phyloP scores from a whole-genome alignment of 2,329 filamentous ascomycete genomes.

The Mycocentrospora acerina region DNA sequence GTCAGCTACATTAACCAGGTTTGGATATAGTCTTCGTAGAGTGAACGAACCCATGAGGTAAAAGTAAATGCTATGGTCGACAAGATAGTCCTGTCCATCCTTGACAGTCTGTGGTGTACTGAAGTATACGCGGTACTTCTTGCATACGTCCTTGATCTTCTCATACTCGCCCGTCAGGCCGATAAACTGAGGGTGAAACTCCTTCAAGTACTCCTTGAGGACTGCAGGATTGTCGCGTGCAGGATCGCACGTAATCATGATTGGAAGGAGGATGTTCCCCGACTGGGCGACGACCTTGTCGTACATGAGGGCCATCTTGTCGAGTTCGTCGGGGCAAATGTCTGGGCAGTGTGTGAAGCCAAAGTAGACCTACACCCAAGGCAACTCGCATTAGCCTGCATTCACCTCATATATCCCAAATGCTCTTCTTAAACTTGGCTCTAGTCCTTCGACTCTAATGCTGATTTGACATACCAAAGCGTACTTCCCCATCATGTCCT shows the following conservation, averaged over 20 bases:
- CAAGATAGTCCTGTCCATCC: slow-evolving; percentile 92
- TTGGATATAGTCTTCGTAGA: too few relatives aligned
- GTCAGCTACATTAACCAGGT: neutral
- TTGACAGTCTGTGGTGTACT: slow-evolving; percentile 86
- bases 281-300: slow-evolving; percentile 61
- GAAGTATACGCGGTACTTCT: slow-evolving; percentile 96
- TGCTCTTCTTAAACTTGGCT: too few relatives aligned
- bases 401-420: too few relatives aligned
- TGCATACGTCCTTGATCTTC: slow-evolving; percentile 90
- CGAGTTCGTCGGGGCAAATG: slow-evolving; percentile 97
- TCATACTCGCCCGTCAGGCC: slow-evolving; percentile 93
- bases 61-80: slow-evolving; percentile 99
- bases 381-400: slow-evolving; percentile 6
- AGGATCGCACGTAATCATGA: slow-evolving; percentile 96
- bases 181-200: slow-evolving; percentile 85
- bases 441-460: too few relatives aligned
- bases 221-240: slow-evolving; percentile 85
- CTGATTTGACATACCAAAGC: slow-evolving; percentile 60
- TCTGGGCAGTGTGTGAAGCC: slow-evolving; percentile 98
- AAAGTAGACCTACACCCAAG: slow-evolving; percentile 75
- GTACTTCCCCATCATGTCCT: slow-evolving; percentile 85
- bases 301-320: slow-evolving; percentile 98
- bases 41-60: slow-evolving; percentile 79
- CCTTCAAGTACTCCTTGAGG: slow-evolving; percentile 78
- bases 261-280: slow-evolving; percentile 63